Evolutionary conservation across 2,329 filamentous ascomycete species (phyloP).

Genomic region (Epichloe coenophiala): DNA sequence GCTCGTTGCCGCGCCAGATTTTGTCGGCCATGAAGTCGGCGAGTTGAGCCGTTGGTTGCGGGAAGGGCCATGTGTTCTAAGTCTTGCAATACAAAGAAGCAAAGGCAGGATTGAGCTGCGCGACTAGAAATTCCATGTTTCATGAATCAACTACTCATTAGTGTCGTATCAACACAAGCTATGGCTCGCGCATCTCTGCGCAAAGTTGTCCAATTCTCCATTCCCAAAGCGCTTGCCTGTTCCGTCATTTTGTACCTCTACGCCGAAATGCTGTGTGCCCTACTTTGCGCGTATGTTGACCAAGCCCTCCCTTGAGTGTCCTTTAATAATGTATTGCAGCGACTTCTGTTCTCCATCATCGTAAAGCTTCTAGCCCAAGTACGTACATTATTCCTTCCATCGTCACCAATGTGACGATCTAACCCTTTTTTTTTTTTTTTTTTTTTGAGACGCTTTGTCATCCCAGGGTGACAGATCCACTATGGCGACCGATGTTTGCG

Average conservation of each 20-base stretch:
- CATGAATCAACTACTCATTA: slow-evolving; percentile 2
- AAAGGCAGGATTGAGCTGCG: no score
- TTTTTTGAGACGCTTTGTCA: neutral
- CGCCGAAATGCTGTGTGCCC: neutral
- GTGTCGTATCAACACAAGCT: neutral
- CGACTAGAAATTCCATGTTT: slow-evolving; percentile 2
- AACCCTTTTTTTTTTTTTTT: neutral
- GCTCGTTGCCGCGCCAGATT: no score
- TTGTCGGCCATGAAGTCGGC: no score
- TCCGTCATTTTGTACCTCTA: neutral
- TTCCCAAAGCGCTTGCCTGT: neutral
- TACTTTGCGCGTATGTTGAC: neutral
- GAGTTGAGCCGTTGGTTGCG: no score
- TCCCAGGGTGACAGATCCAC: neutral
- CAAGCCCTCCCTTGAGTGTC: neutral
- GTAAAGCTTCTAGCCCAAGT: neutral
- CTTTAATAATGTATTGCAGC: neutral
- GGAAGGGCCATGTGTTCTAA: no score
- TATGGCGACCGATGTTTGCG: slow-evolving; percentile 14
- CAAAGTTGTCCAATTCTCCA: slow-evolving; percentile 2
- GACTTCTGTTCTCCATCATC: neutral
- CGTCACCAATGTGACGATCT: neutral
- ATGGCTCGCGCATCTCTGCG: neutral
- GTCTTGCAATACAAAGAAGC: no score
- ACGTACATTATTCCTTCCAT: neutral